Evolutionary conservation across 208 protist genomes (phyloP), one percentile per base, ranked within the genome.

Genomic region (Leishmania amazonensis): DNA sequence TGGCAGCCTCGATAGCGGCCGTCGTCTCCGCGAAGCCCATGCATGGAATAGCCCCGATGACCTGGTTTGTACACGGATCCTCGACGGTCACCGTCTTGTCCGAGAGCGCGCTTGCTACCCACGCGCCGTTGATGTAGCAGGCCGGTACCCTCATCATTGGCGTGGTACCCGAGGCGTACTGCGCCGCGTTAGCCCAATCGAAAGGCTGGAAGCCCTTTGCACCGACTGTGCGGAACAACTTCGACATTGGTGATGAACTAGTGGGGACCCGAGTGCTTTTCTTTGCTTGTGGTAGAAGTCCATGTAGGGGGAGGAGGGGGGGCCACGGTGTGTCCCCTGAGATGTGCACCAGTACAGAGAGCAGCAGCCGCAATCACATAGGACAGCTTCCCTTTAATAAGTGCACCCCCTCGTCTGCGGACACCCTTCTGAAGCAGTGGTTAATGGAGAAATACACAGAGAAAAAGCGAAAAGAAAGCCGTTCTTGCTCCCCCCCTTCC

Each of bases 21-120:
- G 71, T 31, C 28, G 91, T 89, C 74, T 95, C 90, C 35, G 81
- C 77, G 35, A 31, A 76, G 64, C 91, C 90, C 65, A 91, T 88
- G 79, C 85, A 85, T 28, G 94, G 88, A 7, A 95, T 80, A 24
- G 75, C 71, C 31, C 94, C 94, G 83, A 97, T 91, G 3, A 88
- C 28, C 15, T 84, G 80, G 64, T 94, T 87, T 9, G 94, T 97
- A 85, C 91, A 95, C 38, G 94, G 94, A 81, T 96, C 91, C 80
- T 94, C 91, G 17, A 97, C 94, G 8, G 78, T 45, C 70, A 96
- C 88, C 1, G 76, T 85, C 53, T 83, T 80, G 47, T 53, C 73
- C n/a, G 81, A 62, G 19, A 40, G 72, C 57, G 24, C 31, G 54
- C 76, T 85, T 17, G 78, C 45, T 51, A 93, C 86, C 86, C 90